Evolutionary conservation across 805 yeast genomes (phyloP), one percentile per base, ranked within the genome.

Genomic region (Zygoascus biomembranicola): DNA sequence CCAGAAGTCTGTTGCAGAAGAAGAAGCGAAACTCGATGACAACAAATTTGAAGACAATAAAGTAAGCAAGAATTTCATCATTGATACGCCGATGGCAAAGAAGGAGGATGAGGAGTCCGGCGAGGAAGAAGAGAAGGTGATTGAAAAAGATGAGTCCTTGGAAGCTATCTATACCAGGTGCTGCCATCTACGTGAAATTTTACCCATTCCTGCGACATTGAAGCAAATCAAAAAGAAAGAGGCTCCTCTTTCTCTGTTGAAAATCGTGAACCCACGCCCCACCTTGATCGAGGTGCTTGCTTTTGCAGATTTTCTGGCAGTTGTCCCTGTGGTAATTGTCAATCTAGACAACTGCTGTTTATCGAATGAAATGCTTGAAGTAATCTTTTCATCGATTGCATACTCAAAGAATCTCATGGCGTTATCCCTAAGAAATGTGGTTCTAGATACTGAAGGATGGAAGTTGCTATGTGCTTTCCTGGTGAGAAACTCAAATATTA

Each of bases 141-240:
- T 61, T 2, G 63, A 57, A 0, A 59, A 58, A 9, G 44, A 48
- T 14, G 45, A 53, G 16, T 73, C 79, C 35, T 77, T 85, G 51
- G 96, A 88, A 61, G 77, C 81, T 47, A 75, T 92, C 63, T 90
- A 90, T 69, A 88, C 97, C 1, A 74, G 97, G 59, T 92, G 97
- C 67, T 90, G 97, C 66, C 97, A 90, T 67, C 72, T 90, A 55
- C 75, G 97, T 52, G 97, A 90, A 63, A 90, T 90, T 54, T 68
- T 90, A 56, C 97, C 98, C 1, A 90, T 90, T 49, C 92, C 96
- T 2, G 92, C 95, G 2, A 89, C 92, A 6, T 64, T 87, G 60
- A 85, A 85, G 63, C 96, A 88, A 65, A 76, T 90, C 57, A 82
- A 82, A 63, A 88, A 86, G 20, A 82, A 89, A 31, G 77, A 83